Evolutionary conservation across 768 basidiomycete species (phyloP).

Genomic region (Pholiota molesta): DNA sequence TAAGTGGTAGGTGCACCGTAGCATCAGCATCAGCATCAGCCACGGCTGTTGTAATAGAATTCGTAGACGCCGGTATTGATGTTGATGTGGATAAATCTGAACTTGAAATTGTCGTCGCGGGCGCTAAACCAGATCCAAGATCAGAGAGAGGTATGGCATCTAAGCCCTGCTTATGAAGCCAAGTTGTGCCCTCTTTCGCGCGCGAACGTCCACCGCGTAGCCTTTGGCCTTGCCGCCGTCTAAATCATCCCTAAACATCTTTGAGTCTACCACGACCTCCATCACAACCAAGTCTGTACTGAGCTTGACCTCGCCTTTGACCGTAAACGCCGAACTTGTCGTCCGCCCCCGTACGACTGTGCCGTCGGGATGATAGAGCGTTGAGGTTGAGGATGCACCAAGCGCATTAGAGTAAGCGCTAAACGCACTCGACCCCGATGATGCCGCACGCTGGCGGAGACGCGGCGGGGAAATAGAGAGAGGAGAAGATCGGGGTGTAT

Average conservation of each 20-base stretch:
- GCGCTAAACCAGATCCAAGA: background rate
- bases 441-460: constrained; percentile 34
- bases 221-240: constrained; percentile 37
- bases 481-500: constrained; percentile 3
- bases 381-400: background rate
- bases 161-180: background rate
- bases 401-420: background rate
- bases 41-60: constrained; percentile 5
- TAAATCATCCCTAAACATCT: constrained; percentile 61
- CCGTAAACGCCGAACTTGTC: constrained; percentile 61
- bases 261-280: constrained; percentile 82
- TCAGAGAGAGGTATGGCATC: constrained; percentile 8
- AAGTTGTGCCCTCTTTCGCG: constrained; percentile 17
- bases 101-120: background rate
- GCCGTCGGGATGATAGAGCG: constrained; percentile 10
- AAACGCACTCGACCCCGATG: constrained; percentile 29
- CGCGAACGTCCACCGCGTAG: constrained; percentile 23
- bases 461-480: constrained; percentile 23
- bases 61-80: constrained; percentile 7
- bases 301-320: constrained; percentile 61
- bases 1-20: constrained; percentile 51
- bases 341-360: constrained; percentile 37
- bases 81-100: background rate
- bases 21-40: constrained; percentile 21
- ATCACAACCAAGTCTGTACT: constrained; percentile 74